phyloP scores from a whole-genome alignment of 306 rosid genomes.

The Cotoneaster glaucophyllus region DNA sequence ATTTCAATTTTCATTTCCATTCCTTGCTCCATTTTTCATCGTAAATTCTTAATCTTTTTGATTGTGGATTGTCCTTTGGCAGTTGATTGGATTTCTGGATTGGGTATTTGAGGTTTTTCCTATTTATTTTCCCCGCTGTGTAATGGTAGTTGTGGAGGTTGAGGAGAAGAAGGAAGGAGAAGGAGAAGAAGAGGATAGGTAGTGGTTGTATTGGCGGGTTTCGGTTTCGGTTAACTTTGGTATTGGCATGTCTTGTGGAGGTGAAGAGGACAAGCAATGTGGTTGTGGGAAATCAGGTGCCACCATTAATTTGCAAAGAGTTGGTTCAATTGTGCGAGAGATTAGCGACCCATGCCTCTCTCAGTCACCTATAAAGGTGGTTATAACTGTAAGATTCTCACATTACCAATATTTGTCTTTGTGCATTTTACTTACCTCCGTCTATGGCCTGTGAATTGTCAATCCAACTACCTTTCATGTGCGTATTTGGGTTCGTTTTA shows the following conservation, averaged over 20 bases:
- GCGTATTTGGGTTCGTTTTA: neutral
- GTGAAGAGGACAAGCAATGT: constrained; percentile 54
- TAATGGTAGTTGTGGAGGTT: constrained; percentile 14
- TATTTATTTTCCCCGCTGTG: neutral
- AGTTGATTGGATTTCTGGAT: neutral
- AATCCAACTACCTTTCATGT: neutral
- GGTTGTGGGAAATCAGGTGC: constrained; percentile 57
- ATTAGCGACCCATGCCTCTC: constrained; percentile 82
- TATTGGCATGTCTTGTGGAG: constrained; percentile 43
- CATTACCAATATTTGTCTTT: neutral
- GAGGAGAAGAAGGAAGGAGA: constrained; percentile 16
- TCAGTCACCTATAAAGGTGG: constrained; percentile 67
- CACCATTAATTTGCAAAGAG: constrained; percentile 47
- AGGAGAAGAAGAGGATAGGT: constrained; percentile 3
- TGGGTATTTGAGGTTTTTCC: neutral
- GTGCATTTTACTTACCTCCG: neutral
- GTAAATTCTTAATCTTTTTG: neutral
- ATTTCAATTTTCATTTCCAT: neutral
- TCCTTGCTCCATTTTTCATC: neutral
- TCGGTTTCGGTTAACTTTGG: constrained; percentile 27
- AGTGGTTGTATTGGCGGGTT: neutral
- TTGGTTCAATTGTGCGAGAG: constrained; percentile 65
- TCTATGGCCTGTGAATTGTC: neutral
- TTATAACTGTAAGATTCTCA: constrained; percentile 48
- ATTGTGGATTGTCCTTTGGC: neutral